Evolutionary conservation across 768 basidiomycete species (phyloP).

Genomic region (Glaciozyma martinii): DNA sequence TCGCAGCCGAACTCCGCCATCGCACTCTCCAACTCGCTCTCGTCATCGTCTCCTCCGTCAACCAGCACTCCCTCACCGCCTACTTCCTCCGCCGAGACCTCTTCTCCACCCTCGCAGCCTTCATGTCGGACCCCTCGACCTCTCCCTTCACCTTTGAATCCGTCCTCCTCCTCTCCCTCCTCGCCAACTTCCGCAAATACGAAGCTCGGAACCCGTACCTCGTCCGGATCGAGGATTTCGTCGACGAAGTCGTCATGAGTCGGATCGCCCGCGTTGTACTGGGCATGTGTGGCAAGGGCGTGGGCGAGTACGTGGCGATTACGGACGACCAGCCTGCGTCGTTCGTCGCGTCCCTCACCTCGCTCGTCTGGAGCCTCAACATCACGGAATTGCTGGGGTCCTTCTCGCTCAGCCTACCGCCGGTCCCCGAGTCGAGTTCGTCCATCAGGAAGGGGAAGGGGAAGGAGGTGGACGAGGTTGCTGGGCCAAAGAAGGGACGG

Average conservation of each 20-base stretch:
- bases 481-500: not conserved
- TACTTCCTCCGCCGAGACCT: constrained; percentile 36
- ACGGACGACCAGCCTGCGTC: constrained; percentile 29
- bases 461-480: not conserved
- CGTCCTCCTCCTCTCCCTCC: constrained; percentile 26
- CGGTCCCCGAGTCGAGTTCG: not conserved
- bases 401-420: constrained; percentile 7
- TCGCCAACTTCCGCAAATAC: constrained; percentile 30
- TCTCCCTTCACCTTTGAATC: constrained; percentile 24
- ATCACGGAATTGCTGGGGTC: constrained; percentile 7
- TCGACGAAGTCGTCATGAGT: constrained; percentile 32
- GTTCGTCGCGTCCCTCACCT: constrained; percentile 24
- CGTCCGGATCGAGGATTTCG: constrained; percentile 33
- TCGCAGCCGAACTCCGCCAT: constrained; percentile 18
- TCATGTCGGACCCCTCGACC: constrained; percentile 17
- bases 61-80: constrained; percentile 9
- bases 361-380: constrained; percentile 25
- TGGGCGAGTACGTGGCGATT: constrained; percentile 17
- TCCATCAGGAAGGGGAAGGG: not conserved
- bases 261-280: constrained; percentile 21
- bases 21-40: constrained; percentile 26
- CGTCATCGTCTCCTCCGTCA: constrained; percentile 21
- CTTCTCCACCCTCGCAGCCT: constrained; percentile 30
- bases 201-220: constrained; percentile 31
- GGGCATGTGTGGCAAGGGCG: not conserved